phyloP scores from a whole-genome alignment of 2,329 filamentous ascomycete genomes.

The Waltergamsia citrina region DNA sequence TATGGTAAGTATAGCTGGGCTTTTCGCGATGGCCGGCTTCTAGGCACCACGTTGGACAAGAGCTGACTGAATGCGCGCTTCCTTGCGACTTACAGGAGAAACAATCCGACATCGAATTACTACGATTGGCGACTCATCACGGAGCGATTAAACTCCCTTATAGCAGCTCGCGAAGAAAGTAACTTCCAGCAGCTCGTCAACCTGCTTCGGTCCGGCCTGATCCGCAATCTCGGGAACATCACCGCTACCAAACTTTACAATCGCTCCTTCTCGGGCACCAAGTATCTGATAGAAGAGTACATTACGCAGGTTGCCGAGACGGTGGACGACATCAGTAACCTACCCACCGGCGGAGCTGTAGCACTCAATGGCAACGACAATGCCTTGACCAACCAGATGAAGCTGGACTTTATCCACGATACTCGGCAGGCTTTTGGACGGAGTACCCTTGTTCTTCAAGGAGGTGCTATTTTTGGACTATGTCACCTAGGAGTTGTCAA shows the following conservation, averaged over 20 bases:
- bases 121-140: constrained; percentile 85
- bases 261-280: constrained; percentile 78
- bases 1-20: constrained; percentile 66
- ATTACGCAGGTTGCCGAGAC: constrained; percentile 75
- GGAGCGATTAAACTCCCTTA: constrained; percentile 62
- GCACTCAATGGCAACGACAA: constrained; percentile 21
- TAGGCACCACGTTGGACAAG: neutral
- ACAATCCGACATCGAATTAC: constrained; percentile 68
- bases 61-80: no score
- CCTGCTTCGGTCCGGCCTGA: constrained; percentile 66
- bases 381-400: constrained; percentile 60
- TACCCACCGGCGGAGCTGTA: constrained; percentile 43
- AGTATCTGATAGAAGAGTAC: constrained; percentile 85
- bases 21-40: neutral
- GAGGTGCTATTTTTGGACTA: constrained; percentile 82
- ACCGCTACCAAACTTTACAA: constrained; percentile 75
- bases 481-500: constrained; percentile 89
- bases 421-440: constrained; percentile 82
- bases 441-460: constrained; percentile 77
- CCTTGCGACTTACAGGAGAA: no score
- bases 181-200: constrained; percentile 70
- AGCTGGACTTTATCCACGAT: constrained; percentile 79
- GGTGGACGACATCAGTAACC: constrained; percentile 62
- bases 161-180: constrained; percentile 57
- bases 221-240: constrained; percentile 89